These are phyloP conservation scores for Euptelea pleiosperma DNA, from an alignment of 164 flowering plant species.

Conservation along the genomic window DNA sequence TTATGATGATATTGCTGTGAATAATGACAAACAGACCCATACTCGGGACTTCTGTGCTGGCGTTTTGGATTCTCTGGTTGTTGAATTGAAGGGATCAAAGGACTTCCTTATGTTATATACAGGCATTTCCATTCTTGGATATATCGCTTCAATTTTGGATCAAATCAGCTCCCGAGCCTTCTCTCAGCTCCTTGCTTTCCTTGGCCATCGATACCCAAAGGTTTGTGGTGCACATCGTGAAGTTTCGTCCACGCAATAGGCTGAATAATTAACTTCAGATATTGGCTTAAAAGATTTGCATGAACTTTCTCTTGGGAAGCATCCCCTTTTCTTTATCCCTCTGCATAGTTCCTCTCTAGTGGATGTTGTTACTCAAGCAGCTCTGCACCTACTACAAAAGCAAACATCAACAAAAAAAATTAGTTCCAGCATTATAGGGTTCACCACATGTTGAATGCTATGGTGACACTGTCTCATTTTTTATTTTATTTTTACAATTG, in stretches of 20 bases:
- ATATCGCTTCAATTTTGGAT: slow-evolving; percentile 61
- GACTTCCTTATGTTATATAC: slow-evolving; percentile 82
- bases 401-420: background rate
- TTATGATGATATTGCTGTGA: slow-evolving; percentile 3
- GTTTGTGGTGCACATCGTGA: slow-evolving; percentile 30
- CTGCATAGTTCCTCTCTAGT: background rate
- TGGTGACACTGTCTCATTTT: too few relatives aligned
- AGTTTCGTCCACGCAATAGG: background rate
- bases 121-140: slow-evolving; percentile 88
- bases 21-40: slow-evolving; percentile 40
- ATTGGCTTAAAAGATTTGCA: background rate
- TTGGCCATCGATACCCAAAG: slow-evolving; percentile 91
- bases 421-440: background rate
- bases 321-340: background rate
- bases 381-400: background rate
- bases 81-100: slow-evolving; percentile 72
- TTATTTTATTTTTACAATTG: background rate
- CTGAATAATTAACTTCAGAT: background rate
- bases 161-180: slow-evolving; percentile 57
- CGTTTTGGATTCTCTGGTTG: slow-evolving; percentile 57
- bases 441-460: background rate
- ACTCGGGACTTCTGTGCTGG: slow-evolving; percentile 51
- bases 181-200: slow-evolving; percentile 63
- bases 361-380: background rate
- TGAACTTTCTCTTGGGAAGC: background rate